Evolutionary conservation across 2,329 filamentous ascomycete genomes (phyloP).

Genomic region (Colletotrichum acutatum): DNA sequence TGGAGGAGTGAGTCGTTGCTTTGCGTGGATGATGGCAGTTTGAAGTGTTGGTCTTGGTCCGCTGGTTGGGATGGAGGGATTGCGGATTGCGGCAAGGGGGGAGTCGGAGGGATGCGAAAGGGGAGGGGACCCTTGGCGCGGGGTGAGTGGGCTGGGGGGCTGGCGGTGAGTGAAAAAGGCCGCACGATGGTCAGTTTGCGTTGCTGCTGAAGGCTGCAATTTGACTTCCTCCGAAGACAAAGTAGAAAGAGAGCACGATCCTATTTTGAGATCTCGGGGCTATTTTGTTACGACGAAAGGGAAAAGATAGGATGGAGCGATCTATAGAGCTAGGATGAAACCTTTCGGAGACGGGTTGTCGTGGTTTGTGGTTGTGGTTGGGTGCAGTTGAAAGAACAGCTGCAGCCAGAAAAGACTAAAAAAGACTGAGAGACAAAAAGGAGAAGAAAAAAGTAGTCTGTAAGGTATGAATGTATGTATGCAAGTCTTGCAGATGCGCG

Average conservation of each 20-base stretch:
- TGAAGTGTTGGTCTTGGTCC: background rate
- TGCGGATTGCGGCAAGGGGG: background rate
- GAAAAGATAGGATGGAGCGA: background rate
- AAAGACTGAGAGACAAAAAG: background rate
- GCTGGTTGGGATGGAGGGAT: slow-evolving; percentile 12
- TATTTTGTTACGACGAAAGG: background rate
- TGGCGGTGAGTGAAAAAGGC: slow-evolving; percentile 24
- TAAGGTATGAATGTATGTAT: background rate
- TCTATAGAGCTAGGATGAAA: background rate
- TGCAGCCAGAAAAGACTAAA: background rate
- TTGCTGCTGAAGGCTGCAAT: background rate
- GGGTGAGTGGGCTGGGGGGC: slow-evolving; percentile 13
- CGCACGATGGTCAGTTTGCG: slow-evolving; percentile 3
- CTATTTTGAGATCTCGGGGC: background rate
- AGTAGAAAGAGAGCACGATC: background rate
- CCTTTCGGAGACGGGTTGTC: background rate
- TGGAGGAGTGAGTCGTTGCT: background rate
- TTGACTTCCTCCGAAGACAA: background rate
- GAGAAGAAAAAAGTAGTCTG: background rate
- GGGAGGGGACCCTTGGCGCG: slow-evolving; percentile 16
- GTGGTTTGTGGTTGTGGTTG: background rate
- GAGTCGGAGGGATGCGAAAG: background rate
- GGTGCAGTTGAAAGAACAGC: background rate
- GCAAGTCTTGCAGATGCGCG: background rate
- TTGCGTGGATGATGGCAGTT: background rate